phyloP scores from a whole-genome alignment of 345 rosid genomes.

The Populus tremula region DNA sequence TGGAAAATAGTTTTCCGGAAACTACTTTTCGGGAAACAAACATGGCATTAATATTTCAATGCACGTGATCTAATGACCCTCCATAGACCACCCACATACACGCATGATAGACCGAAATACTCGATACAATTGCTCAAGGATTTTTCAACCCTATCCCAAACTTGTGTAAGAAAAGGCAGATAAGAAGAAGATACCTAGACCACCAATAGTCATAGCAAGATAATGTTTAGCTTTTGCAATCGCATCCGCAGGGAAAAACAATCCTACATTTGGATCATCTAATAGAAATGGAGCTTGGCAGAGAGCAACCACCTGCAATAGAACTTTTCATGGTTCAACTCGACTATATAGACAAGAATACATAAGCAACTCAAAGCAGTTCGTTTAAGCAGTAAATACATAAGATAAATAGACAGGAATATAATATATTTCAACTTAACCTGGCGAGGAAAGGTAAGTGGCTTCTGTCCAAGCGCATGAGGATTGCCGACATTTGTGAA shows the following conservation, averaged over 20 bases:
- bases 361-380: background rate
- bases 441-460: constrained; percentile 92
- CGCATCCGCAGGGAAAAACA: constrained; percentile 91
- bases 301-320: constrained; percentile 80
- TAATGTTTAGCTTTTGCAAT: constrained; percentile 94
- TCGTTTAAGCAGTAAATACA: background rate
- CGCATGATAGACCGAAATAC: background rate
- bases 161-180: background rate
- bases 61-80: background rate
- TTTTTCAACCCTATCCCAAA: constrained; percentile 2
- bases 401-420: background rate
- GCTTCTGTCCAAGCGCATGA: constrained; percentile 98
- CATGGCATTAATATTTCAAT: background rate
- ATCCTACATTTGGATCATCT: constrained; percentile 91
- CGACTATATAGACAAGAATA: constrained; percentile 9
- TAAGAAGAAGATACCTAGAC: constrained; percentile 63
- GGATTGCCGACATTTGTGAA: constrained; percentile 99
- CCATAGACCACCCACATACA: background rate
- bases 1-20: no score
- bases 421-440: constrained; percentile 26
- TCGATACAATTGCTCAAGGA: background rate
- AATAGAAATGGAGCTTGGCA: constrained; percentile 98
- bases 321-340: constrained; percentile 24
- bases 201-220: constrained; percentile 77
- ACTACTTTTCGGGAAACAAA: no score